Evolutionary conservation across 495 filamentous ascomycete genomes (phyloP).

Genomic region (Hypoxylon rickii): DNA sequence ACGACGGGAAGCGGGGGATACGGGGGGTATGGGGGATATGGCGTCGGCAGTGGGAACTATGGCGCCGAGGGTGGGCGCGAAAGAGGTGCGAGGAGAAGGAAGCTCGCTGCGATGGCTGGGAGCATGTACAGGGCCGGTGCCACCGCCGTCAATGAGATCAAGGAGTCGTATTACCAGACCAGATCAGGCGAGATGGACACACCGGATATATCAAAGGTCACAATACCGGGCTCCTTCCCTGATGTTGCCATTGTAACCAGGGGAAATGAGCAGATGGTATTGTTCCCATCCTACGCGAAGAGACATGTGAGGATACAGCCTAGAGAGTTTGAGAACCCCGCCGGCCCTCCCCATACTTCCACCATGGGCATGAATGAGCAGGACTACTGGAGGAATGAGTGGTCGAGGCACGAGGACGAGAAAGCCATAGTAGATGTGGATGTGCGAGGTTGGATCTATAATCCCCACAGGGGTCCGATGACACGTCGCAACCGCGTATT

Average conservation of each 20-base stretch:
- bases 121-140: slow-evolving; percentile 67
- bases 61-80: slow-evolving; percentile 51
- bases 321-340: slow-evolving; percentile 29
- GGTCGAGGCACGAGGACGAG: slow-evolving; percentile 72
- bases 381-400: slow-evolving; percentile 71
- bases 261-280: slow-evolving; percentile 87
- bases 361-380: slow-evolving; percentile 51
- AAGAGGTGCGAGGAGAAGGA: slow-evolving; percentile 72
- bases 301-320: slow-evolving; percentile 57
- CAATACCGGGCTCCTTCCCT: slow-evolving; percentile 78
- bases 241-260: slow-evolving; percentile 77
- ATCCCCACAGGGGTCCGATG: slow-evolving; percentile 84
- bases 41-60: slow-evolving; percentile 30
- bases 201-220: slow-evolving; percentile 53
- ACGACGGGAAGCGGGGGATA: slow-evolving; percentile 8
- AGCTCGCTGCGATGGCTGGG: slow-evolving; percentile 64
- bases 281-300: slow-evolving; percentile 91
- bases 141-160: slow-evolving; percentile 86
- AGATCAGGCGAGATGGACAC: slow-evolving; percentile 56
- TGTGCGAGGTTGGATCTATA: slow-evolving; percentile 91
- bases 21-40: slow-evolving; percentile 17
- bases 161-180: slow-evolving; percentile 85
- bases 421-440: slow-evolving; percentile 90
- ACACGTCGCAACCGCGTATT: slow-evolving; percentile 83
- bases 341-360: slow-evolving; percentile 18